Conservation (phyloP, 352 stramenopile species). For the Pythium rishiriense region DNA sequence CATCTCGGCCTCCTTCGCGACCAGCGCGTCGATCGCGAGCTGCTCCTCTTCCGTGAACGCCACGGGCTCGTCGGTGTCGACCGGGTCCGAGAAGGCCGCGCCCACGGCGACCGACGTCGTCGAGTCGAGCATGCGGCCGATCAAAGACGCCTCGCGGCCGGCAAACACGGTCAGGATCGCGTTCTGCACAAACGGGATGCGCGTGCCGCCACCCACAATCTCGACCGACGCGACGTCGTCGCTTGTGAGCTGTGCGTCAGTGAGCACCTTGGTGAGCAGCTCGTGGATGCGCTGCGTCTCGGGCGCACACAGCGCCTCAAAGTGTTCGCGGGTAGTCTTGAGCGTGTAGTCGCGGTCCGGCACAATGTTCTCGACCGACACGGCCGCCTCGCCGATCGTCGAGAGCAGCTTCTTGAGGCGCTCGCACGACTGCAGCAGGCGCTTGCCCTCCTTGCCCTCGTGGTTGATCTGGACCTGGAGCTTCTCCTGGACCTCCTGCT, state of each 20-base stretch:
- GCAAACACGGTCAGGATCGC: slow-evolving; percentile 68
- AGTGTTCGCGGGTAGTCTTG: slow-evolving; percentile 64
- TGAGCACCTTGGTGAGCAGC: slow-evolving; percentile 54
- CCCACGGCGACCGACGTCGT: slow-evolving; percentile 82
- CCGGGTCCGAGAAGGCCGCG: slow-evolving; percentile 41
- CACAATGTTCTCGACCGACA: slow-evolving; percentile 84
- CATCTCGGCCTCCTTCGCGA: slow-evolving; percentile 69
- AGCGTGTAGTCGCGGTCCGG: slow-evolving; percentile 83
- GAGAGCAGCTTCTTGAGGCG: slow-evolving; percentile 91
- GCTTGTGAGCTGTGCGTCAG: slow-evolving; percentile 40
- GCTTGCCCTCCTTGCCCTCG: slow-evolving; percentile 78
- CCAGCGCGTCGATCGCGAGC: slow-evolving; percentile 35
- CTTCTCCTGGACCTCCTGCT: slow-evolving; percentile 59
- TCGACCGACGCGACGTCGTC: slow-evolving; percentile 71
- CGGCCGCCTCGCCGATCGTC: slow-evolving; percentile 75
- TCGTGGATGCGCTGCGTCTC: slow-evolving; percentile 53
- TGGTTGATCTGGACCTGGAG: slow-evolving; percentile 52
- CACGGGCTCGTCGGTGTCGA: slow-evolving; percentile 22
- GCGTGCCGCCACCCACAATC: slow-evolving; percentile 89
- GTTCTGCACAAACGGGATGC: slow-evolving; percentile 84
- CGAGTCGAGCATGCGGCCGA: slow-evolving; percentile 89
- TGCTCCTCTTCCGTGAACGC: slow-evolving; percentile 30
- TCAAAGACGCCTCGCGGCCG: slow-evolving; percentile 40
- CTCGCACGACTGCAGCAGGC: slow-evolving; percentile 85
- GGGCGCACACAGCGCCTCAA: slow-evolving; percentile 61